Evolutionary conservation across 345 rosid genomes (phyloP).

Genomic region (Syzygium oleosum): DNA sequence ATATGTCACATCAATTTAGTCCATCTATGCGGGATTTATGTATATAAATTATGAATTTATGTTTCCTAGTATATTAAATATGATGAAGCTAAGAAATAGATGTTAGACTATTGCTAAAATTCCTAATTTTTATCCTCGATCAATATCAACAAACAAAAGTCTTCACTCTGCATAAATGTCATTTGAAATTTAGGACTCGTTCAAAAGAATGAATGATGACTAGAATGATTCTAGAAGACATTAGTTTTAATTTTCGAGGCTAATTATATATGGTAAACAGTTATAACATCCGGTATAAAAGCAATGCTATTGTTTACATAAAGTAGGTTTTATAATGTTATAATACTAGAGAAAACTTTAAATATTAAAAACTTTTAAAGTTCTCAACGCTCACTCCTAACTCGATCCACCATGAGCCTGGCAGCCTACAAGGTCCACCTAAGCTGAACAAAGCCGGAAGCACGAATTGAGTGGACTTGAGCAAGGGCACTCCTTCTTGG

Average conservation of each 20-base stretch:
- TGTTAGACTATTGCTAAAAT: neutral
- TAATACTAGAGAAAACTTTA: neutral
- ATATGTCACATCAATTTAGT: neutral
- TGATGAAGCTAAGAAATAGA: neutral
- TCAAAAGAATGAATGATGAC: neutral
- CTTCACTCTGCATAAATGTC: accelerated
- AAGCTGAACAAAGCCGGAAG: neutral
- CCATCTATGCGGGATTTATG: neutral
- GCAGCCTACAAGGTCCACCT: neutral
- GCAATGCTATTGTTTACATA: neutral
- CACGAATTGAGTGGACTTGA: neutral
- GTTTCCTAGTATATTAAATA: neutral
- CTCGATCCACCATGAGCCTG: neutral
- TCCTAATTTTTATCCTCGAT: neutral
- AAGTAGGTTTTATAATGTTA: neutral
- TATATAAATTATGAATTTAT: neutral
- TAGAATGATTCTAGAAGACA: neutral
- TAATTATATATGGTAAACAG: neutral
- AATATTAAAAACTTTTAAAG: neutral
- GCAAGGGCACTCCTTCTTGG: neutral
- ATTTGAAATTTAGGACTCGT: neutral
- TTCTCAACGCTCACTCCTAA: neutral
- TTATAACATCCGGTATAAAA: neutral
- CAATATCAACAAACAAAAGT: neutral
- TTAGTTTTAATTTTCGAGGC: neutral